Evolutionary conservation across 768 basidiomycete species (phyloP).

Genomic region (Tylopilus balloui): DNA sequence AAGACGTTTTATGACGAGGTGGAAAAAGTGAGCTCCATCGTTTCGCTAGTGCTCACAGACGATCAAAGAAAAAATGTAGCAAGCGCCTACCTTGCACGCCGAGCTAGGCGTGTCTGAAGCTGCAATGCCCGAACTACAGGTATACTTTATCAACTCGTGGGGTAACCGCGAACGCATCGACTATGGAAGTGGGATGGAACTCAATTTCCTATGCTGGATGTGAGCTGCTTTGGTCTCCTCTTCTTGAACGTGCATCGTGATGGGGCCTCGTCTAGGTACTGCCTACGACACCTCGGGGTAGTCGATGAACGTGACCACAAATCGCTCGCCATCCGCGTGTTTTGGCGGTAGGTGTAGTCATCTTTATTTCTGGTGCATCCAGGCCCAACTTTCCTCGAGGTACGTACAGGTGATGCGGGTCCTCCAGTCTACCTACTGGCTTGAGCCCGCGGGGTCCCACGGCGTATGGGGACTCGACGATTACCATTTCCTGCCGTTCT

Average conservation of each 20-base stretch:
- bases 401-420: conserved; percentile 80
- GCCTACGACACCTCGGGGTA: conserved; percentile 68
- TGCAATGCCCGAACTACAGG: conserved; percentile 63
- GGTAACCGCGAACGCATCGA: conserved; percentile 90
- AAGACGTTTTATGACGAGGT: conserved; percentile 85
- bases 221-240: conserved; percentile 37
- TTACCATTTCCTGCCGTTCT: conserved; percentile 92
- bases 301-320: conserved; percentile 60
- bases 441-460: conserved; percentile 98
- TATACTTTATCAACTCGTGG: conserved; percentile 86
- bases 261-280: conserved; percentile 65
- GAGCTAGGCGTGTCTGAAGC: conserved; percentile 56
- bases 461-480: conserved; percentile 98
- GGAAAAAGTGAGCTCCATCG: conserved; percentile 44
- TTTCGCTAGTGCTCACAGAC: neutral
- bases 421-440: conserved; percentile 92
- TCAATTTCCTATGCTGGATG: conserved; percentile 97
- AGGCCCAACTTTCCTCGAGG: conserved; percentile 24
- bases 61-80: conserved; percentile 31
- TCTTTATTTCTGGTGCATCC: neutral
- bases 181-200: conserved; percentile 99
- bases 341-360: conserved; percentile 65
- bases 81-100: conserved; percentile 53
- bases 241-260: too few relatives aligned
- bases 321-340: conserved; percentile 76